Conservation (phyloP, 2,329 filamentous ascomycete genomes). For the Phialophora macrospora region DNA sequence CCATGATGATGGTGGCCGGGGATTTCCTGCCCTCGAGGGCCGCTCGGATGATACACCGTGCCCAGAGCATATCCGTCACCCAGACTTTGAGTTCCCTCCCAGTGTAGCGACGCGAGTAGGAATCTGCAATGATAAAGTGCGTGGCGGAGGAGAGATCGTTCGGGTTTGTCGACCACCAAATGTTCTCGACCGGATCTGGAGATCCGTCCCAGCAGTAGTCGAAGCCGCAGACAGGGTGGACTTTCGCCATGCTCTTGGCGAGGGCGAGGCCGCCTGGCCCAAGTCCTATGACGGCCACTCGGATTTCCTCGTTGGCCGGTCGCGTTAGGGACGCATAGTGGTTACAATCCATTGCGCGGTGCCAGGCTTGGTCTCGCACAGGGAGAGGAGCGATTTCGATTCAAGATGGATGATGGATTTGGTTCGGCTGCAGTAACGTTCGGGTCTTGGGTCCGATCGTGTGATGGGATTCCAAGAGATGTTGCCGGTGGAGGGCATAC, state of each 20-base stretch:
- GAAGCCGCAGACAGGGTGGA: conserved; percentile 1
- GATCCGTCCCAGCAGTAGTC: neutral
- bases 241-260: neutral
- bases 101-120: neutral
- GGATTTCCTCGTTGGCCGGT: neutral
- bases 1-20: conserved; percentile 3
- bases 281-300: neutral
- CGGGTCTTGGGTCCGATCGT: neutral
- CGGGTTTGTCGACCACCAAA: neutral
- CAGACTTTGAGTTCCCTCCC: neutral
- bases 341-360: neutral
- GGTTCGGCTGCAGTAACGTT: neutral
- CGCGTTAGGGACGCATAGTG: neutral
- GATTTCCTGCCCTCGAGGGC: neutral
- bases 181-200: neutral
- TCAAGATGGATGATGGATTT: neutral
- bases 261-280: neutral
- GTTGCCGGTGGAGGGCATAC: neutral
- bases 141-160: neutral
- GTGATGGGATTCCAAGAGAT: neutral
- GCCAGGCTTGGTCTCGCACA: neutral
- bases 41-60: neutral
- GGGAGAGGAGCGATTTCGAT: neutral
- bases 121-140: conserved; percentile 1
- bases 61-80: neutral